phyloP scores from a whole-genome alignment of 768 basidiomycete genomes.

The Tricholoma flavovirens region DNA sequence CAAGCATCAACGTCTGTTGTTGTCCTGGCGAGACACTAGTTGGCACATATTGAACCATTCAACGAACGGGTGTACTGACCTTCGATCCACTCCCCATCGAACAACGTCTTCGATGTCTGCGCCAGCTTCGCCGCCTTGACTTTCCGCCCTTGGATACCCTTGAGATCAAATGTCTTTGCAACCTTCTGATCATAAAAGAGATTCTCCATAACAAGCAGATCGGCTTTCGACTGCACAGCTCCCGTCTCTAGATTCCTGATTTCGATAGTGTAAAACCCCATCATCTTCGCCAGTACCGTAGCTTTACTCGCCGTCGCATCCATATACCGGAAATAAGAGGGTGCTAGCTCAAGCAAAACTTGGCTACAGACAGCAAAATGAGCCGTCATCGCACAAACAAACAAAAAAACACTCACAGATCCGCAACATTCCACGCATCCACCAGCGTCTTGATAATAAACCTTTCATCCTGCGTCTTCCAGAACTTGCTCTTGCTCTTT shows the following conservation, averaged over 20 bases:
- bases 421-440: conserved; percentile 83
- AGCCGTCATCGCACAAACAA: background rate
- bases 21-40: conserved; percentile 39
- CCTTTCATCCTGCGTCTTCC: conserved; percentile 73
- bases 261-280: conserved; percentile 79
- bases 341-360: conserved; percentile 70
- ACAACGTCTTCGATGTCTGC: conserved; percentile 52
- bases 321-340: conserved; percentile 77
- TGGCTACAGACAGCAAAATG: conserved; percentile 39
- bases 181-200: conserved; percentile 69
- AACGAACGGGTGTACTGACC: conserved; percentile 29
- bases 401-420: conserved; percentile 50
- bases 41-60: background rate
- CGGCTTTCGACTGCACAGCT: conserved; percentile 56
- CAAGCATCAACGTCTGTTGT: conserved; percentile 55
- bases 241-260: conserved; percentile 70
- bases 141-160: conserved; percentile 76
- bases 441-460: conserved; percentile 85
- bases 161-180: conserved; percentile 71
- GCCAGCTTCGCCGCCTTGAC: conserved; percentile 44
- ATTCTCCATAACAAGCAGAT: conserved; percentile 84
- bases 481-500: conserved; percentile 76
- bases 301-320: conserved; percentile 60
- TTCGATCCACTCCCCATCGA: conserved; percentile 85
- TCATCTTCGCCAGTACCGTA: conserved; percentile 69